Conservation (phyloP, 148 eudicot species). For the Rhododendron ferrugineum region DNA sequence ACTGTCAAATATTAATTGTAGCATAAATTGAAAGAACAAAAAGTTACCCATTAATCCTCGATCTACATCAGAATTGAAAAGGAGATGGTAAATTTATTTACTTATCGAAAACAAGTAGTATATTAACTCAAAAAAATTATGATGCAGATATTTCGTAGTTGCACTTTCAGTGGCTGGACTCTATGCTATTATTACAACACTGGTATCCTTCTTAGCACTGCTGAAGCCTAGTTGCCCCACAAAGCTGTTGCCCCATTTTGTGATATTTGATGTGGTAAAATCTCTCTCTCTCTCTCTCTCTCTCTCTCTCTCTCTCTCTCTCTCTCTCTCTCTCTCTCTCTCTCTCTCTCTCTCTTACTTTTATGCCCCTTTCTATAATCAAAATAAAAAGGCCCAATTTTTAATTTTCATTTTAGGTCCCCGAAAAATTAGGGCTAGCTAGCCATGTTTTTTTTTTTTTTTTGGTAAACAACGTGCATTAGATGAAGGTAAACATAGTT, state of each 20-base stretch:
- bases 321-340: not conserved
- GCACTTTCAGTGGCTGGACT: conserved; percentile 65
- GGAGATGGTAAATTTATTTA: not conserved
- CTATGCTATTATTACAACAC: conserved; percentile 44
- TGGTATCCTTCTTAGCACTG: conserved; percentile 32
- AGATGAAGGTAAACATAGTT: too few species aligned
- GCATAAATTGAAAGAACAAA: too few species aligned
- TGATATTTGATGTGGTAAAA: conserved; percentile 45
- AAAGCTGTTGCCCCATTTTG: conserved; percentile 32
- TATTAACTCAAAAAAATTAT: not conserved
- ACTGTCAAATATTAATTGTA: too few species aligned
- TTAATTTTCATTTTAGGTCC: too few species aligned
- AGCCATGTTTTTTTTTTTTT: not conserved
- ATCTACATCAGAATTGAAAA: not conserved
- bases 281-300: not conserved
- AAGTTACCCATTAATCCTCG: too few species aligned
- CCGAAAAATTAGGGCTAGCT: too few species aligned
- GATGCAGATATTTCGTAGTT: conserved; percentile 59
- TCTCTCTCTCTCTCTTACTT: not conserved
- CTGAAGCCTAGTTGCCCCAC: conserved; percentile 29
- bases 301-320: not conserved
- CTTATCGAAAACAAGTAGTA: not conserved
- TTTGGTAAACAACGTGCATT: too few species aligned
- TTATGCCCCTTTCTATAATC: too few species aligned
- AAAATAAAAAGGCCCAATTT: too few species aligned